Evolutionary conservation across 1,284 basidiomycete genomes (phyloP), one percentile per base, ranked within the genome.

Genomic region (Ustilago trichophora): DNA sequence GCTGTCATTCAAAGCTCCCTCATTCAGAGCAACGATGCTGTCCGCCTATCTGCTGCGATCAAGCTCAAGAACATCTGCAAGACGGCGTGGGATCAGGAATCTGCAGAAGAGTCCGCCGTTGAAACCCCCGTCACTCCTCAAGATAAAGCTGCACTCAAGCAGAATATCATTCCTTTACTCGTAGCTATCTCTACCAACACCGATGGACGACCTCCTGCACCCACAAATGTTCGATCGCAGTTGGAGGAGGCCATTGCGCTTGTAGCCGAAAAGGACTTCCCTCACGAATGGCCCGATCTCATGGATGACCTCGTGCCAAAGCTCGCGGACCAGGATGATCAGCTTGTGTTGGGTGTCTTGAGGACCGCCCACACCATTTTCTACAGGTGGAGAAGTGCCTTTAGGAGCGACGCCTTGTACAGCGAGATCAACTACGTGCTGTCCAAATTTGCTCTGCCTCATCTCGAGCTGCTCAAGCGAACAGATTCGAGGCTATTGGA

Each of bases 351-450:
- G 32, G 91, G 91, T 49, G 91, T 98, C 8, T 86, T 99, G 31
- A 88, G 95, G 74, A 94, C 94, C 0, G 92, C 93, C 0, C 95
- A 98, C 82, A 93, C 92, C 34, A 98, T 98, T 77, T 98, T 97
- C 84, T 87, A 88, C 49, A 87, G 89, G 67, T 98, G 95, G 95
- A 88, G 95, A 49, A 88, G 92, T 5, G 90, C 91, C 75, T 91
- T 94, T 75, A 88, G 93, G 52, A 90, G 91, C 6, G 90, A 99
- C 83, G 82, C 86, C 35, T 88, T 99, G 44, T 98, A 90, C 84
- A 86, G 88, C 3, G 90, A 91, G 77, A 98, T 99, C 85, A 97
- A 96, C 83, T 86, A 91, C 62, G 95, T 98, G 48, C 86, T 98
- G 41, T 85, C 84, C 34, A 89, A 88, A 70, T 96, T 98, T 83